These are phyloP conservation scores for Umbelopsis sp. DNA, from an alignment of 192 early-diverging fungal species.

Conservation along the genomic window DNA sequence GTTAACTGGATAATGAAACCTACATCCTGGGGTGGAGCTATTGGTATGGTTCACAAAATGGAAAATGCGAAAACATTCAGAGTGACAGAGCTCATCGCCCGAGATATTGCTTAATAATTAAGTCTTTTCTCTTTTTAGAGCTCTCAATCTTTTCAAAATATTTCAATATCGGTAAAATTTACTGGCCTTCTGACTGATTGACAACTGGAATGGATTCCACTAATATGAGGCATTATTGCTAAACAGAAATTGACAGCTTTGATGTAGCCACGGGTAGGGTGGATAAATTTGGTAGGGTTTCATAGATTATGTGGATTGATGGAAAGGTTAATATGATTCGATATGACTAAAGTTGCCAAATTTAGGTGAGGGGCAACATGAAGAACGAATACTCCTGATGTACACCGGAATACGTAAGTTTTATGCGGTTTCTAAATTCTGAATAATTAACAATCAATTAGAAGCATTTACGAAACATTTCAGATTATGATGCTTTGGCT, in stretches of 20 bases:
- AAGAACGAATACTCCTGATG: conserved; percentile 46
- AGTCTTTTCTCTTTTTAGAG: conserved; percentile 45
- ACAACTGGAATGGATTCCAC: background rate
- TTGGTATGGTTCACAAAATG: conserved; percentile 45
- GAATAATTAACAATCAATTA: no score
- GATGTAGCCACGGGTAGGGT: conserved; percentile 71
- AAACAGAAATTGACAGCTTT: conserved; percentile 72
- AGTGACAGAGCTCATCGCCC: background rate
- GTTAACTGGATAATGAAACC: conserved; percentile 65
- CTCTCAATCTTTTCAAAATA: conserved; percentile 73
- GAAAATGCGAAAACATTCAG: background rate
- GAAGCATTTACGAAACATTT: background rate
- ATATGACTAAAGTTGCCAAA: background rate
- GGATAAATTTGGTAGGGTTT: conserved; percentile 68
- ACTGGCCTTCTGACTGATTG: background rate
- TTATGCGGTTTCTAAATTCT: background rate
- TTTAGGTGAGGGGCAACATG: conserved; percentile 56
- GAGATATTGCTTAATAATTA: conserved; percentile 13
- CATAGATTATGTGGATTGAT: background rate
- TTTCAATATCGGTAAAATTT: conserved; percentile 53
- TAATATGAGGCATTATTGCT: background rate
- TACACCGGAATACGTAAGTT: conserved; percentile 59
- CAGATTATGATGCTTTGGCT: conserved; percentile 80
- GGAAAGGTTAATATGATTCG: background rate
- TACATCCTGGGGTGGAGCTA: conserved; percentile 84